Base-by-base conservation (phyloP, 148 eudicot species). In the Pharnaceum exiguum region DNA sequence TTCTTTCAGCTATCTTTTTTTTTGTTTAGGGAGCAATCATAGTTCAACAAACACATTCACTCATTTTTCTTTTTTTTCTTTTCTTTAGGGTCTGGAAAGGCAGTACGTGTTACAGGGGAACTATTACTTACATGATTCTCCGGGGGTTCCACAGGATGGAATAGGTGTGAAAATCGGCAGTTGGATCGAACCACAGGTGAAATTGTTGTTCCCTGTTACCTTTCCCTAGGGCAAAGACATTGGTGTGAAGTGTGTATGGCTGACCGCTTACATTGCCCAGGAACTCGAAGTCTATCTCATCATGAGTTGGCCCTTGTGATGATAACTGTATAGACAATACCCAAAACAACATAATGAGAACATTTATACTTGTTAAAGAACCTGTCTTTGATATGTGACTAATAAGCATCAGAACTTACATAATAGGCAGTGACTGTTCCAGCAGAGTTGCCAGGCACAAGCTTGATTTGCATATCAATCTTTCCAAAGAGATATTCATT, bases 381-480 rank as follows among this genome's bases (percentile, higher is more conserved):
- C 25, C 23, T 16, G 8, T 18, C 1, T 3, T 18, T 45, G 4
- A 19, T 24, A n/a, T 24, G 5, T 12, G n/a, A 17, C n/a, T 7
- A 1, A 17, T 2, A 26, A 13, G 11, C 1, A 3, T n/a, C n/a
- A 8, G n/a, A 10, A 42, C 67, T 63, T 43, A 63, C 60, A 33
- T 67, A 67, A 18, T 58, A 67, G 9, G 64, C 46, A 11, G 71
- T 67, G 44, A 59, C 71, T 3, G 71, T 67, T 1, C 71, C 65
- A 17, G 65, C 71, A 48, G 71, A 67, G 31, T 67, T 51, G 21
- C 59, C 58, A 1, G 51, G 59, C 1, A 67, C 64, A 27, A 58
- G 71, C 50, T 70, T 70, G 10, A 70, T 43, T 11, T 70, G 63
- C 68, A 70, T 56, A 42, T 70, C 74, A 24, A 70, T 70, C 52